A percentile compares a stretch with the other conserved stretches of the same genome.
phyloP scores from a whole-genome alignment of 306 rosid genomes.

The Senna siamea region DNA sequence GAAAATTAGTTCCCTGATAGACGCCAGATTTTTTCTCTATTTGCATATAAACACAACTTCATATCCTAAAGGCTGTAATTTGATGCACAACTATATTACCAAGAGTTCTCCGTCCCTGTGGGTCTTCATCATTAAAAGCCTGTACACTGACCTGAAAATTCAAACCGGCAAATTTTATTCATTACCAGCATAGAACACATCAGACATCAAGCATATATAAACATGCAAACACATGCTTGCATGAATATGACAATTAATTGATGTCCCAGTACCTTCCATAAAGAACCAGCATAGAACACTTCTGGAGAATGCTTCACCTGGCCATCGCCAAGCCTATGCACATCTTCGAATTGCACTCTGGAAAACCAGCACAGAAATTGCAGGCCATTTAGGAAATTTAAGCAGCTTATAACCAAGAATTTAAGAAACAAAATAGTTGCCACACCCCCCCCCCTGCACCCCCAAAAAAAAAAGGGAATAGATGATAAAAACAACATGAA shows the following conservation, averaged over 20 bases:
- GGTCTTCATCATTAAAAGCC: conserved; percentile 96
- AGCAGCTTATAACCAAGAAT: conserved; percentile 30
- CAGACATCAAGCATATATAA: too few relatives aligned
- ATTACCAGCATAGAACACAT: conserved; percentile 10
- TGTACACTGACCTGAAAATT: conserved; percentile 86
- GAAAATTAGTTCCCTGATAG: conserved; percentile 33
- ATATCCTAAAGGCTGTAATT: conserved; percentile 25
- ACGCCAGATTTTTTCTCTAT: conserved; percentile 23
- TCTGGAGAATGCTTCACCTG: conserved; percentile 98
- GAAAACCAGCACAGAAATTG: conserved; percentile 44
- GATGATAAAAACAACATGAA: background rate
- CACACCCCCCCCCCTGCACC: too few relatives aligned
- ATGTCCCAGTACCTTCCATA: conserved; percentile 81
- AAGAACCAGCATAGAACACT: conserved; percentile 92
- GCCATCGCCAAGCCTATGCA: conserved; percentile 97
- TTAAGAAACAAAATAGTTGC: background rate
- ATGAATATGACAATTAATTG: conserved; percentile 32
- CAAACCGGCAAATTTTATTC: conserved; percentile 40
- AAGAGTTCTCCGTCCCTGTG: conserved; percentile 89
- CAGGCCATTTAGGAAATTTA: conserved; percentile 25
- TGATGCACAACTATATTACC: conserved; percentile 57
- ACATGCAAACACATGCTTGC: conserved; percentile 33
- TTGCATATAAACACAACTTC: conserved; percentile 23
- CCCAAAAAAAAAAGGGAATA: background rate
- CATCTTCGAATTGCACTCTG: conserved; percentile 96